Percentiles rank a stretch among this genome's conserved stretches.
These are phyloP conservation scores for Sclerotinia subarctica DNA, from an alignment of 2,329 filamentous ascomycete species.

Conservation along the genomic window DNA sequence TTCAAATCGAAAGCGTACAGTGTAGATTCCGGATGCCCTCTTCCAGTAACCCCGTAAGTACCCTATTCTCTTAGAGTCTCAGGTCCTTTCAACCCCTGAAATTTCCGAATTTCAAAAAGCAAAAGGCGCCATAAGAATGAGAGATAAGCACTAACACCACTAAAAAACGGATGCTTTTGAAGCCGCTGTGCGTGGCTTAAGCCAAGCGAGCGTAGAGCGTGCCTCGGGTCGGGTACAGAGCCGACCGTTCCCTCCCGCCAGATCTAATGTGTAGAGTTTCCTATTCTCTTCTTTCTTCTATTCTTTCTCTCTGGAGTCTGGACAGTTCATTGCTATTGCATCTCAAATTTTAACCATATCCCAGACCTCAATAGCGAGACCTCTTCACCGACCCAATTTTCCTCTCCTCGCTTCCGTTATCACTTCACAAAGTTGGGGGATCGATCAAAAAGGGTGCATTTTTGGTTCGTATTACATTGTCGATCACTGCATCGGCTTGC, in stretches of 20 bases:
- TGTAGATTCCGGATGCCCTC: neutral
- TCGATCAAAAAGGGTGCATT: slow-evolving; percentile 1
- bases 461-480: slow-evolving; percentile 9
- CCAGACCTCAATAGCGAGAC: neutral
- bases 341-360: no score
- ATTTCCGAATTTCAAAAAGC: neutral
- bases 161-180: no score
- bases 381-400: neutral
- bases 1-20: neutral
- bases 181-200: neutral
- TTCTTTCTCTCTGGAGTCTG: no score
- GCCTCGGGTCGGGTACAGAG: neutral
- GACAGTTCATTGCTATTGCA: no score
- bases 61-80: neutral
- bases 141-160: neutral
- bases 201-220: neutral
- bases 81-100: neutral
- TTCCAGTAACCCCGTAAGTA: no score
- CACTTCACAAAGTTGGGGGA: neutral
- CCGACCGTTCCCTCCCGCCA: no score
- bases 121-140: neutral
- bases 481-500: slow-evolving; percentile 10
- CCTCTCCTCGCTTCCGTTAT: neutral
- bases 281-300: neutral
- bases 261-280: neutral